Base-by-base conservation (phyloP, 768 basidiomycete genomes). In the Asterophora parasitica region DNA sequence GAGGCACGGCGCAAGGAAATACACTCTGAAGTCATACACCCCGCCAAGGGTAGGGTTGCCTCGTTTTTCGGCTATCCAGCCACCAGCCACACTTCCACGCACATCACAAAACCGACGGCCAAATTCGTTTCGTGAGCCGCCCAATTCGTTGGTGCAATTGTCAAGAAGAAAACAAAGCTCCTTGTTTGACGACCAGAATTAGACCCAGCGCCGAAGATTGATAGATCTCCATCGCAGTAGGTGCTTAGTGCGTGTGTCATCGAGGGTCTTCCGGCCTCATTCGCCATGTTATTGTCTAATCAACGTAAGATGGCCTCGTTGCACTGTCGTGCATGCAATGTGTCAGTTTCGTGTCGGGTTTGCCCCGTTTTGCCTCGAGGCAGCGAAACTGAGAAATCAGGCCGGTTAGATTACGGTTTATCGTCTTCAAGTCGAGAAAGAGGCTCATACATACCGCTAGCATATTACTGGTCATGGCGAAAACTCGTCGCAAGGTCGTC, bases 1-100 rank as follows among this genome's bases (percentile, higher is more conserved):
- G 71, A 72, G 73, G 72, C 70, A 56, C n/a, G 56, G 50, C 36
- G 49, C 44, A 28, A 48, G 45, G 33, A 30, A 34, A 27, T 27
- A 39, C 38, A 4, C 8, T 20, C n/a, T 27, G 8, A 40, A 23
- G 23, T 23, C 23, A 23, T 23, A 23, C 26, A 20, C 11, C 39
- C 32, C 16, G 31, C 19, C 28, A 32, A 20, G 30, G 42, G 30
- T 20, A 2, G 30, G 32, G 42, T 1, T 15, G 51, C 44, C 47
- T 53, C 47, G 23, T 49, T 46, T 15, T 16, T 26, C 38, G 17
- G 31, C 20, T 35, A n/a, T n/a, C 23, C 3, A 27, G 9, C 4
- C 30, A n/a, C n/a, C n/a, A n/a, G n/a, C n/a, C n/a, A n/a, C 12
- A 4, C 12, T 27, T 4, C 4, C 23, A n/a, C 6, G 39, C 23